phyloP scores from a whole-genome alignment of 78 protist species.

The Dictyostelium citrinum region DNA sequence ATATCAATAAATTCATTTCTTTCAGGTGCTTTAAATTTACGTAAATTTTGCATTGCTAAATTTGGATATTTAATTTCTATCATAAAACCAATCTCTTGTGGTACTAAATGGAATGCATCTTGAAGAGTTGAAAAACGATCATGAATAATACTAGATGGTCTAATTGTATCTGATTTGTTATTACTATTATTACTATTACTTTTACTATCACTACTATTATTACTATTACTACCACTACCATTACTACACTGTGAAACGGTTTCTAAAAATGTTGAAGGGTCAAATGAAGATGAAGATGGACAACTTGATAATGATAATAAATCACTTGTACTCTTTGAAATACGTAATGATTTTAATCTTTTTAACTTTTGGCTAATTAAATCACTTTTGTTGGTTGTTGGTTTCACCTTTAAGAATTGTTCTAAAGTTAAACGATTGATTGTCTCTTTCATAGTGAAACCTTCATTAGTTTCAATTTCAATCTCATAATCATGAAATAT shows the following conservation, averaged over 20 bases:
- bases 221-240: background rate
- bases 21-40: slow-evolving; percentile 65
- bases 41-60: slow-evolving; percentile 57
- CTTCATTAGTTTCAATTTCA: slow-evolving; percentile 49
- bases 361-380: slow-evolving; percentile 13
- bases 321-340: slow-evolving; percentile 61
- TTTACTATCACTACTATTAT: background rate
- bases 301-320: background rate
- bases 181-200: background rate
- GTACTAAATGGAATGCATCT: slow-evolving; percentile 62
- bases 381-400: slow-evolving; percentile 4
- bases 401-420: slow-evolving; percentile 45
- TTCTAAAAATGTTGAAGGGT: background rate
- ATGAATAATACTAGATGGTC: slow-evolving; percentile 26
- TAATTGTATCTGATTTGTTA: background rate
- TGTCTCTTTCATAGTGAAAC: slow-evolving; percentile 45
- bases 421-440: slow-evolving; percentile 64
- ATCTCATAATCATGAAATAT: slow-evolving; percentile 82
- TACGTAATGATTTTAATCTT: slow-evolving; percentile 9
- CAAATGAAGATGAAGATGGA: background rate
- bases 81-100: slow-evolving; percentile 70
- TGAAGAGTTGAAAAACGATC: slow-evolving; percentile 63
- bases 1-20: slow-evolving; percentile 59
- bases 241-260: background rate
- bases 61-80: slow-evolving; percentile 81